Conservation (phyloP, 768 basidiomycete genomes). For the Cubamyces lactineus region DNA sequence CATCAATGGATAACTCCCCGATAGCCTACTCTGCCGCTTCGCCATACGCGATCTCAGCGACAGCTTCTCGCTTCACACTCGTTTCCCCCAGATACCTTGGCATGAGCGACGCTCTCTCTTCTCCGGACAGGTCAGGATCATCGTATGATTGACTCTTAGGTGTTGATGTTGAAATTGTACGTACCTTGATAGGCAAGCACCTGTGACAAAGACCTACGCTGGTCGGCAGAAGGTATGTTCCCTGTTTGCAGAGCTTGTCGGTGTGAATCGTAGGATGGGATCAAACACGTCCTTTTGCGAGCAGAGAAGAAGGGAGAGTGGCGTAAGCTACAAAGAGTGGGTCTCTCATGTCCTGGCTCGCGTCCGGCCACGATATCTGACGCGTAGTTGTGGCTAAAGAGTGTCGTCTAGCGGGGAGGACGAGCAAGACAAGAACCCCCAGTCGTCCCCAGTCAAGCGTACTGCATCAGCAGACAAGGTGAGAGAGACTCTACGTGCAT, state of each 20-base stretch:
- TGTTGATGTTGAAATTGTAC: not conserved
- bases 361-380: not conserved
- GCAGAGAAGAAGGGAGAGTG: slow-evolving; percentile 23
- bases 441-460: slow-evolving; percentile 11
- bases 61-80: not conserved
- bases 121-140: slow-evolving; percentile 19
- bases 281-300: slow-evolving; percentile 6
- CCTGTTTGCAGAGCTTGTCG: not conserved
- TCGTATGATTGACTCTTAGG: not conserved
- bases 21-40: not conserved
- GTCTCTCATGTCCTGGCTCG: not conserved
- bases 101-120: slow-evolving; percentile 21
- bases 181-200: slow-evolving; percentile 1
- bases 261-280: not conserved
- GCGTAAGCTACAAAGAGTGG: slow-evolving; percentile 16
- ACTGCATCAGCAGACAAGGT: slow-evolving; percentile 9
- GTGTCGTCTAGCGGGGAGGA: slow-evolving; percentile 13
- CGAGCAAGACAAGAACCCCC: not conserved
- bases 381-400: slow-evolving; percentile 9
- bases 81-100: not conserved
- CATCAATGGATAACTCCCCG: slow-evolving; percentile 11
- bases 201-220: slow-evolving; percentile 23
- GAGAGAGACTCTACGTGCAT: not conserved
- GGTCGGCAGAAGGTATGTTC: slow-evolving; percentile 26
- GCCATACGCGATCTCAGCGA: slow-evolving; percentile 1